A percentile compares a stretch with the other conserved stretches of the same genome.
phyloP scores from a whole-genome alignment of 2,329 filamentous ascomycete genomes.

The Bipolaris gigantea region DNA sequence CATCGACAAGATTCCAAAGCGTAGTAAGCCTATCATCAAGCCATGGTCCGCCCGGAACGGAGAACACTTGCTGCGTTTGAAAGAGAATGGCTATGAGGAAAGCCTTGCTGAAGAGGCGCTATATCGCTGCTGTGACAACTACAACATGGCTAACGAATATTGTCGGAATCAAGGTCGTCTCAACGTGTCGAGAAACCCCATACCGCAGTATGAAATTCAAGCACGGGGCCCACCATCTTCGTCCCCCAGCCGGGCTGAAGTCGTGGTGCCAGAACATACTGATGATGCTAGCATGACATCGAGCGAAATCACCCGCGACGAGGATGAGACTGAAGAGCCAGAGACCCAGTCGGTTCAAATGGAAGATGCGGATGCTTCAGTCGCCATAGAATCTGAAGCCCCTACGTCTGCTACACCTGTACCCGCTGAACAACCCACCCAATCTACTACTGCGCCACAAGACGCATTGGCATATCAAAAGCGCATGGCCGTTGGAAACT shows the following conservation, averaged over 20 bases:
- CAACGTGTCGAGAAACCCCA: constrained; percentile 65
- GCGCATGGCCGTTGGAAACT: constrained; percentile 37
- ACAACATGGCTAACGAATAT: constrained; percentile 68
- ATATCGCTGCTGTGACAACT: constrained; percentile 75
- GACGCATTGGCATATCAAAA: constrained; percentile 40
- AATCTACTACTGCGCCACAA: constrained; percentile 17
- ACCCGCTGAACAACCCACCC: constrained; percentile 21
- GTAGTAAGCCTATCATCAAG: constrained; percentile 52
- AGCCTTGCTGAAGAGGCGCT: constrained; percentile 76
- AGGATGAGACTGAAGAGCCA: constrained; percentile 31
- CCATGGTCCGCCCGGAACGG: constrained; percentile 55
- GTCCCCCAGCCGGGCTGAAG: constrained; percentile 39
- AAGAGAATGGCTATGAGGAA: constrained; percentile 55
- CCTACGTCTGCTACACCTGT: constrained; percentile 21
- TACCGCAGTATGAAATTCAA: constrained; percentile 56
- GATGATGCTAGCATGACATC: constrained; percentile 34
- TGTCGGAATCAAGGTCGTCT: constrained; percentile 65
- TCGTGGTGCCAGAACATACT: constrained; percentile 36
- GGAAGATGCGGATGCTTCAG: constrained; percentile 36
- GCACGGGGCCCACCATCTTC: constrained; percentile 32
- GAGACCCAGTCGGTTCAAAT: constrained; percentile 46
- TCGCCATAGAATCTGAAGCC: constrained; percentile 14
- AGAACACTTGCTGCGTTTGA: constrained; percentile 50
- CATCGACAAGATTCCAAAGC: constrained; percentile 59
- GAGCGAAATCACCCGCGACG: constrained; percentile 31